phyloP scores from a whole-genome alignment of 2,329 filamentous ascomycete genomes.

The Talaromyces sp. region DNA sequence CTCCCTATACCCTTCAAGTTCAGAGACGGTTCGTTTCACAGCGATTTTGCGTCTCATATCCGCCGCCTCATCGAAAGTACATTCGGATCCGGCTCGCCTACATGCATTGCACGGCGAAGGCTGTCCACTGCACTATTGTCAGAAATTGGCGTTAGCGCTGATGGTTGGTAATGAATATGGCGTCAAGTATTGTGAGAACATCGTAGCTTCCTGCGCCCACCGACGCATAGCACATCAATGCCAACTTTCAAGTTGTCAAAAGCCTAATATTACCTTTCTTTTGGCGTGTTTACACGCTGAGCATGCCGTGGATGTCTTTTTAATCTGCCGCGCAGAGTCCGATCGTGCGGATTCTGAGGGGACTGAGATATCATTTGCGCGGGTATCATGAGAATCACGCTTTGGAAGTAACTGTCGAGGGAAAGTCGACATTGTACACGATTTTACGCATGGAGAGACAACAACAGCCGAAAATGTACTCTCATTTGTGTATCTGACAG shows the following conservation, averaged over 20 bases:
- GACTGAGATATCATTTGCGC: not conserved
- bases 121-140: conserved; percentile 33
- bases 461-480: not conserved
- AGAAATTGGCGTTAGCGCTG: not conserved
- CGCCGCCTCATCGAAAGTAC: conserved; percentile 35
- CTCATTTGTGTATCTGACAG: not conserved
- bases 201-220: not conserved
- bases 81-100: conserved; percentile 27
- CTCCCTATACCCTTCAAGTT: conserved; percentile 34
- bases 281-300: conserved; percentile 36
- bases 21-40: conserved; percentile 34
- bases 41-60: conserved; percentile 38
- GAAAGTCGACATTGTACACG: not conserved
- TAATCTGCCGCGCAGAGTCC: conserved; percentile 24
- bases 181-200: not conserved
- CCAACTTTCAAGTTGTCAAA: not conserved
- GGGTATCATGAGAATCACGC: not conserved
- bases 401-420: conserved; percentile 5
- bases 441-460: not conserved
- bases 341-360: conserved; percentile 23
- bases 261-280: conserved; percentile 29
- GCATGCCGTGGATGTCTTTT: conserved; percentile 38
- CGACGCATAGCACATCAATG: not conserved
- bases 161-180: not conserved
- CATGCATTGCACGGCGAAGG: conserved; percentile 38